These are phyloP conservation scores for Sideroxylon spinosum DNA, from an alignment of 179 eudicot genomes.

Conservation along the genomic window DNA sequence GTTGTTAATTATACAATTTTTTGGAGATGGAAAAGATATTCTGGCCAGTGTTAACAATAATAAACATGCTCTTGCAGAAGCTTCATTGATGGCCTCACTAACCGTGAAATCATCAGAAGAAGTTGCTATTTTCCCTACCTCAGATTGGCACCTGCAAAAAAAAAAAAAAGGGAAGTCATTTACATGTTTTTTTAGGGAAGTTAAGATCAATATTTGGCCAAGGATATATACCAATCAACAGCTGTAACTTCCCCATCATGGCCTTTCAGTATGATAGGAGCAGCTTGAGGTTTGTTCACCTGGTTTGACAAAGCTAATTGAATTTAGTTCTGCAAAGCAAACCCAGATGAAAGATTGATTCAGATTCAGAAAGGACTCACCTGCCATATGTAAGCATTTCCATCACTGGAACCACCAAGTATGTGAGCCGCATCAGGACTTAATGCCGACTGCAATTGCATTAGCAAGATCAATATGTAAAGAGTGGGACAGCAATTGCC, in stretches of 20 bases:
- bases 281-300: constrained; percentile 59
- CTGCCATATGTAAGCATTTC: constrained; percentile 97
- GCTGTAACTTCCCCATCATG: constrained; percentile 89
- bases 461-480: constrained; percentile 3
- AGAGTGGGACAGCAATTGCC: background rate
- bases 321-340: background rate
- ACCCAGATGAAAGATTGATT: background rate
- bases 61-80: background rate
- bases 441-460: constrained; percentile 56
- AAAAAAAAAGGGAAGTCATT: constrained; percentile 3
- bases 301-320: constrained; percentile 23
- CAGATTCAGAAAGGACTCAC: constrained; percentile 29
- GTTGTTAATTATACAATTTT: background rate
- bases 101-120: constrained; percentile 89
- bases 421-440: constrained; percentile 93
- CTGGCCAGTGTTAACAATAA: background rate
- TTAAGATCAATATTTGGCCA: background rate
- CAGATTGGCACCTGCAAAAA: constrained; percentile 57
- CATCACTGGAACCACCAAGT: constrained; percentile 82
- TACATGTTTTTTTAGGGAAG: background rate
- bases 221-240: constrained; percentile 65
- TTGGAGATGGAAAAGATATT: background rate
- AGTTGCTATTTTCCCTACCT: constrained; percentile 76
- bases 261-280: constrained; percentile 55
- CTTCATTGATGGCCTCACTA: constrained; percentile 21